These are phyloP conservation scores for Trichophyton schoenleinii DNA, from an alignment of 2,329 filamentous ascomycete genomes.

Conservation along the genomic window DNA sequence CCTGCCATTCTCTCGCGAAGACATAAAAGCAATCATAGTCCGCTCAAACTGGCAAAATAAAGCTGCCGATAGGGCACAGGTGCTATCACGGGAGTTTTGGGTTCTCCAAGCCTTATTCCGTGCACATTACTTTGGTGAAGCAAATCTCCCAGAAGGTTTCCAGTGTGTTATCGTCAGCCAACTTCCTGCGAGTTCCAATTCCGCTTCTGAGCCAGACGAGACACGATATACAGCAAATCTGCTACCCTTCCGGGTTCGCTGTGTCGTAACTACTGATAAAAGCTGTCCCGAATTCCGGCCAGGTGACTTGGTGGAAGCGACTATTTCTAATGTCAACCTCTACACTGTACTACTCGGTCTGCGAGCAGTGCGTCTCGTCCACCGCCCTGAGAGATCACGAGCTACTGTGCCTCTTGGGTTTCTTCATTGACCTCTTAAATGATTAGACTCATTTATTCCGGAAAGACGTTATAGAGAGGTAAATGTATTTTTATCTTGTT, in stretches of 20 bases:
- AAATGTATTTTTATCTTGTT: background rate
- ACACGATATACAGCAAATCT: conserved; percentile 13
- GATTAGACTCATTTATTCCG: background rate
- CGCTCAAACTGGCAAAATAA: conserved; percentile 32
- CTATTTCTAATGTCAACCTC: conserved; percentile 12
- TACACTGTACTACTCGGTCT: conserved; percentile 12
- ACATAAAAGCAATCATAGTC: conserved; percentile 39
- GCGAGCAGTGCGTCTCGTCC: conserved; percentile 10
- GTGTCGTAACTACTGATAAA: conserved; percentile 10
- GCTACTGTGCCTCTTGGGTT: conserved; percentile 8
- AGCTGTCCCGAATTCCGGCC: conserved; percentile 6
- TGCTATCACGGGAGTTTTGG: conserved; percentile 37
- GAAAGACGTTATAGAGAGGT: background rate
- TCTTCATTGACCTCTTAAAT: background rate
- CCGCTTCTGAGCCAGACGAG: background rate
- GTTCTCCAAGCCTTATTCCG: conserved; percentile 43
- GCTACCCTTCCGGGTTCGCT: conserved; percentile 15
- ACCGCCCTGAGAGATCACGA: conserved; percentile 7
- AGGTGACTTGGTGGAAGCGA: conserved; percentile 15
- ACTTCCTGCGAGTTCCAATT: conserved; percentile 21
- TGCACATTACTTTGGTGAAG: conserved; percentile 44
- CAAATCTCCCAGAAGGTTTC: conserved; percentile 38
- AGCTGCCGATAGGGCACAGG: conserved; percentile 29
- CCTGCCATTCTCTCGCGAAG: conserved; percentile 37
- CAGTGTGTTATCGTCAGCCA: conserved; percentile 23